Percentiles rank a stretch among this genome's conserved stretches.
Evolutionary conservation across 2,329 filamentous ascomycete genomes (phyloP).

Genomic region (Colletotrichum tropicicola): DNA sequence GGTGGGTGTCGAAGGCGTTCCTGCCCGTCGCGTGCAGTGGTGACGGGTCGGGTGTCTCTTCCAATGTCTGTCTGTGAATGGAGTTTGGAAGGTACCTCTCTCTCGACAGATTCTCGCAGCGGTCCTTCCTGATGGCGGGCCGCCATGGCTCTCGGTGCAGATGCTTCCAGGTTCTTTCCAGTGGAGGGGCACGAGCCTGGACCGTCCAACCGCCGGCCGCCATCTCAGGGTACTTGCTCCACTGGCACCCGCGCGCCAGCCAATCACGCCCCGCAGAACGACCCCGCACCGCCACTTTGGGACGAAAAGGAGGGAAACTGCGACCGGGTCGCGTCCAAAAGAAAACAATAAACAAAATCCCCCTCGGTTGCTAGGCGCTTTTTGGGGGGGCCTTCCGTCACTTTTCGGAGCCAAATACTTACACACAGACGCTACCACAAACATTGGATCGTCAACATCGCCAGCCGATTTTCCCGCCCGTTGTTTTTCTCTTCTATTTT

Average conservation of each 20-base stretch:
- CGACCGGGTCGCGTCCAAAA: constrained; percentile 30
- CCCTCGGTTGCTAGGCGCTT: constrained; percentile 38
- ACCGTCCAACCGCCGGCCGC: background rate
- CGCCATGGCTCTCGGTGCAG: background rate
- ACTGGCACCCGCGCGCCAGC: background rate
- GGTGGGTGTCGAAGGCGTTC: too few relatives aligned
- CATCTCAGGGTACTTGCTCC: constrained; percentile 2
- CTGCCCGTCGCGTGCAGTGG: too few relatives aligned
- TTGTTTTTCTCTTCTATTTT: constrained; percentile 8
- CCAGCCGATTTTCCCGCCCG: background rate
- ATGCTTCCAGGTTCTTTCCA: constrained; percentile 16
- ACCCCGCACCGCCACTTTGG: constrained; percentile 20
- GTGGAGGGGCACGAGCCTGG: constrained; percentile 15
- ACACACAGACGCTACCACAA: background rate
- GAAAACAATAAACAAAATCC: constrained; percentile 41
- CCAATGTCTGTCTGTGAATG: too few relatives aligned
- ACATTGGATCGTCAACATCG: constrained; percentile 21
- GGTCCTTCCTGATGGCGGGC: too few relatives aligned
- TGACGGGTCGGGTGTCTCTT: too few relatives aligned
- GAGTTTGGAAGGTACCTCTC: too few relatives aligned
- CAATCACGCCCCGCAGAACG: background rate
- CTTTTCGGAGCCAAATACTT: background rate
- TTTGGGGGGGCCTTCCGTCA: too few relatives aligned
- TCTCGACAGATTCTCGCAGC: too few relatives aligned
- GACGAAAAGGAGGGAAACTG: background rate